phyloP scores from a whole-genome alignment of 306 rosid species.

The Quercus aquifolioides region DNA sequence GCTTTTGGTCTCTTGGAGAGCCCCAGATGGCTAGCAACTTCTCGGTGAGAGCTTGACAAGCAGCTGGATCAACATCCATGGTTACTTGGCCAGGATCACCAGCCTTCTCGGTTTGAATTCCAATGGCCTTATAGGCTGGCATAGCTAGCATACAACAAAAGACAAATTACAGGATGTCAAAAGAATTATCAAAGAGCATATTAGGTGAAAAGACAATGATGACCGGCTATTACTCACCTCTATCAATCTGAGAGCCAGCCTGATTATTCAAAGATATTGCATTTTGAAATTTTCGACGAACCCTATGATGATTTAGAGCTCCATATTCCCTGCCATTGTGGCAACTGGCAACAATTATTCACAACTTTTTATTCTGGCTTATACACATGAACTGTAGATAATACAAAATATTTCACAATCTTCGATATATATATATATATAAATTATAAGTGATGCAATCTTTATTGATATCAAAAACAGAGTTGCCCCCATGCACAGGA shows the following conservation, averaged over 20 bases:
- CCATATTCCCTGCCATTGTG: conserved; percentile 40
- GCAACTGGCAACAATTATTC: conserved; percentile 19
- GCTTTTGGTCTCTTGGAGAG: conserved; percentile 36
- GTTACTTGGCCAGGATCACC: conserved; percentile 34
- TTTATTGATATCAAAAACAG: no score
- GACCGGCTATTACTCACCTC: conserved; percentile 40
- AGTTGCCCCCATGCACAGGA: no score
- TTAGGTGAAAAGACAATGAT: not conserved
- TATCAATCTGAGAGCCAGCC: conserved; percentile 7
- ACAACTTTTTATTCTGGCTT: not conserved
- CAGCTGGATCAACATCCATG: conserved; percentile 26
- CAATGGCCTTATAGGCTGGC: conserved; percentile 34
- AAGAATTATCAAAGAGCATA: conserved; percentile 6
- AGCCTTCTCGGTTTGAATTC: conserved; percentile 44
- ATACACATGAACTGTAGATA: not conserved
- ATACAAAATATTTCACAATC: not conserved
- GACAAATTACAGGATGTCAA: conserved; percentile 20
- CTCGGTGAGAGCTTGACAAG: conserved; percentile 58
- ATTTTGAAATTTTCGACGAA: conserved; percentile 29
- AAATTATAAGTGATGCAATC: no score
- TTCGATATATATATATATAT: no score
- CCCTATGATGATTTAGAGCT: conserved; percentile 22
- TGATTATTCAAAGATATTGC: conserved; percentile 26
- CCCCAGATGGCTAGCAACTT: conserved; percentile 70
- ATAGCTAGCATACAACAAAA: conserved; percentile 23